Evolutionary conservation across 768 basidiomycete genomes (phyloP), one percentile per base, ranked within the genome.

Genomic region (Termitomyces sp.): DNA sequence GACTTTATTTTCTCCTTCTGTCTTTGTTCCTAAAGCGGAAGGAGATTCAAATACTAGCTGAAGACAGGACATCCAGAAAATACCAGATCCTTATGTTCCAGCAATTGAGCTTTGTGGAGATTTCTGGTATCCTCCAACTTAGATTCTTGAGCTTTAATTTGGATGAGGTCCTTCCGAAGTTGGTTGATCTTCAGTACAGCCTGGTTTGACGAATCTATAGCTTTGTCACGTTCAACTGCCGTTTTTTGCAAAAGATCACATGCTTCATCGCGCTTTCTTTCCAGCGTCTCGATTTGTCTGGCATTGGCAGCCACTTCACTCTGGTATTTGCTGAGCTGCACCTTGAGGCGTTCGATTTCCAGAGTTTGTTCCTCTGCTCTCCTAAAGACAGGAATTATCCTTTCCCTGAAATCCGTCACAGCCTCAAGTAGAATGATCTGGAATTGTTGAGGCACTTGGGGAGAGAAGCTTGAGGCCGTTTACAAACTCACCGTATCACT

Each of bases 321-420:
- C 33, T 57, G 52, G 33, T 41, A 56, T 40, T 28, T 50, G 10
- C 64, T 55, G 3, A 69, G 55, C 3, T 68, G 67, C 18, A 56
- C 48, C 32, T 63, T 65, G 14, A 75, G 50, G 12, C 26, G 44
- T 8, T 68, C 62, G 30, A 75, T 66, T 40, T 75, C 67, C 30
- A 65, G 60, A 4, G 66, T 58, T 56, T 76, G 74, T 32, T 57
- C 61, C 36, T 74, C 70, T 14, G 70, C 57, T 49, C 61, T 66
- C 32, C 60, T 63, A 56, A 77, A 79, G 1, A 75, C 18, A 8
- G 80, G 80, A 16, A 73, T 64, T 16, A 80, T 75, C 7, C 78
- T 75, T 20, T 72, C 64, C 40, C 71, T 73, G 62, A 82, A 79
- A 51, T 78, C 72, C 28, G 70, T 65, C 5, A 80, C 61, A 3